Percentiles rank a stretch among this genome's conserved stretches.
Conservation (phyloP, 495 filamentous ascomycete species). For the Aspergillus coremiiformis region DNA sequence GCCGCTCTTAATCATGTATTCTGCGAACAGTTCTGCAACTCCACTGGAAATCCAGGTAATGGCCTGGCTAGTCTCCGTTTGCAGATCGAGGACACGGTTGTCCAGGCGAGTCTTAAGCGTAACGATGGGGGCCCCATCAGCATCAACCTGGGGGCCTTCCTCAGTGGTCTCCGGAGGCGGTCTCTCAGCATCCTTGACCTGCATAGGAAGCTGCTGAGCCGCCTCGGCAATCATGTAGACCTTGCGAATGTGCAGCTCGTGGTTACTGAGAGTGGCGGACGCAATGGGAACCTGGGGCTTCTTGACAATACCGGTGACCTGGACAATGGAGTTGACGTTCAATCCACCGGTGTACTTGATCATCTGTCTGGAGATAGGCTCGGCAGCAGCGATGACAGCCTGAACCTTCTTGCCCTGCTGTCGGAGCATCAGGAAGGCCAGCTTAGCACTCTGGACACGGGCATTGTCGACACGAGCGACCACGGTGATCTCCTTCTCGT, state of each 20-base stretch:
- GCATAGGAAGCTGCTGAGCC: slow-evolving; percentile 60
- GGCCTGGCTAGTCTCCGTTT: slow-evolving; percentile 79
- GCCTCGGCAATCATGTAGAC: slow-evolving; percentile 68
- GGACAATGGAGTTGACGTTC: slow-evolving; percentile 71
- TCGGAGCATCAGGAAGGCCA: slow-evolving; percentile 84
- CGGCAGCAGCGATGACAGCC: slow-evolving; percentile 57
- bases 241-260: slow-evolving; percentile 73
- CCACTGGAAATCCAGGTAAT: slow-evolving; percentile 78
- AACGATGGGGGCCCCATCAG: slow-evolving; percentile 53
- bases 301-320: slow-evolving; percentile 69
- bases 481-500: slow-evolving; percentile 70
- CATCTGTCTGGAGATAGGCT: slow-evolving; percentile 62
- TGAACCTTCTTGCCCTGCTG: slow-evolving; percentile 78
- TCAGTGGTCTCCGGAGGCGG: slow-evolving; percentile 43
- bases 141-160: slow-evolving; percentile 39
- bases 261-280: slow-evolving; percentile 64
- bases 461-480: slow-evolving; percentile 82
- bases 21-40: slow-evolving; percentile 71
- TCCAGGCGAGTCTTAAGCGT: slow-evolving; percentile 70
- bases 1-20: slow-evolving; percentile 64
- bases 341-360: slow-evolving; percentile 80
- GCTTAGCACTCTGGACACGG: slow-evolving; percentile 80
- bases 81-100: slow-evolving; percentile 86
- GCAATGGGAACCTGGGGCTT: slow-evolving; percentile 68
- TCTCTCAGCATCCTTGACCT: slow-evolving; percentile 56